phyloP scores from a whole-genome alignment of 2,329 filamentous ascomycete species.

The Microthyrium microscopicum region DNA sequence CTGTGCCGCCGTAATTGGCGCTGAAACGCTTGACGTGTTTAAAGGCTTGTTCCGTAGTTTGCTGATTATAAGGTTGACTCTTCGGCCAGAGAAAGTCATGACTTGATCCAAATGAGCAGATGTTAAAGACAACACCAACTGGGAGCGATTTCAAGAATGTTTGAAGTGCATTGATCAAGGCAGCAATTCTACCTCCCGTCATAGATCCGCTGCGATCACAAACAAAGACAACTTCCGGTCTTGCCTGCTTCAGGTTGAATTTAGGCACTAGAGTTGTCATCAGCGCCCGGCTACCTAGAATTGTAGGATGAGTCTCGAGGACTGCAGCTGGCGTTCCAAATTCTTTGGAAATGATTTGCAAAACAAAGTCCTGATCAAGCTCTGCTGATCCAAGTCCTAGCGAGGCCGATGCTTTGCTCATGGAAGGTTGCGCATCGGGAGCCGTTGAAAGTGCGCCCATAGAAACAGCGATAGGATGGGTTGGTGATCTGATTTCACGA shows the following conservation, averaged over 20 bases:
- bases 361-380: slow-evolving; percentile 48
- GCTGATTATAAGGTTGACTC: slow-evolving; percentile 29
- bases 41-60: slow-evolving; percentile 28
- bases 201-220: slow-evolving; percentile 58
- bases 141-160: slow-evolving; percentile 52
- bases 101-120: slow-evolving; percentile 45
- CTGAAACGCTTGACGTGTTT: slow-evolving; percentile 25
- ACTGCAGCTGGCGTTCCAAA: slow-evolving; percentile 45
- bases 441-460: slow-evolving; percentile 41
- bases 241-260: slow-evolving; percentile 41
- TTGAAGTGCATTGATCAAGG: slow-evolving; percentile 38
- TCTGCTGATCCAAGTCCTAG: slow-evolving; percentile 35
- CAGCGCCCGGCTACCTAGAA: slow-evolving; percentile 45
- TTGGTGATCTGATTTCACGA: slow-evolving; percentile 47
- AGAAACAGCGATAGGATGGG: slow-evolving; percentile 48
- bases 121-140: slow-evolving; percentile 49
- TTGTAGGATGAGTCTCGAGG: slow-evolving; percentile 46
- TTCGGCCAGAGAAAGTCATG: slow-evolving; percentile 31
- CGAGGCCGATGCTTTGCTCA: slow-evolving; percentile 45
- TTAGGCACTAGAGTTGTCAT: slow-evolving; percentile 58
- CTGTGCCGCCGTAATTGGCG: slow-evolving; percentile 36
- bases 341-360: slow-evolving; percentile 46
- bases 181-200: slow-evolving; percentile 31
- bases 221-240: slow-evolving; percentile 53
- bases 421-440: slow-evolving; percentile 29